Evolutionary conservation across 1,139 yeast species (phyloP).

Genomic region (Saccharomyces uvarum): DNA sequence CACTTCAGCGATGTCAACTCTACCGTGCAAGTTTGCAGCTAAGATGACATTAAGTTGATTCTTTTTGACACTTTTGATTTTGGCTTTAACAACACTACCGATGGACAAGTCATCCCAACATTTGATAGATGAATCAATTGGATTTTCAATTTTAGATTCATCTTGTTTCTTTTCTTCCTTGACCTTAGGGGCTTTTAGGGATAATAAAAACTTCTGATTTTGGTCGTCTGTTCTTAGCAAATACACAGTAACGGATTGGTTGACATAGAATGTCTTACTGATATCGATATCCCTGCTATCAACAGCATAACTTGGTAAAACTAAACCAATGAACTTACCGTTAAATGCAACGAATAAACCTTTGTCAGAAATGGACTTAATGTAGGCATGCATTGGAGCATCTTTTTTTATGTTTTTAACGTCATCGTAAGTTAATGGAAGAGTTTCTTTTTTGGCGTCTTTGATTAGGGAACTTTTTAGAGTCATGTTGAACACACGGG

Average conservation of each 20-base stretch:
- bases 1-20: slow-evolving; percentile 69
- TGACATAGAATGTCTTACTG: slow-evolving; percentile 44
- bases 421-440: slow-evolving; percentile 61
- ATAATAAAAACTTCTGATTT: slow-evolving; percentile 61
- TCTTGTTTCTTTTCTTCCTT: slow-evolving; percentile 8
- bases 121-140: slow-evolving; percentile 50
- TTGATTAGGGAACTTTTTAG: slow-evolving; percentile 60
- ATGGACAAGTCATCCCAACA: slow-evolving; percentile 45
- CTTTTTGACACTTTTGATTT: slow-evolving; percentile 55
- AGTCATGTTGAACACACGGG: slow-evolving; percentile 54
- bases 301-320: slow-evolving; percentile 67
- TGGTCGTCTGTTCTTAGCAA: slow-evolving; percentile 59
- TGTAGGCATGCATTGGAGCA: slow-evolving; percentile 53
- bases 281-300: slow-evolving; percentile 51
- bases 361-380: slow-evolving; percentile 64
- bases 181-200: slow-evolving; percentile 39
- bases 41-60: slow-evolving; percentile 70
- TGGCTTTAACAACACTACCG: slow-evolving; percentile 57
- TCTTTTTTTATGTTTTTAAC: slow-evolving; percentile 43
- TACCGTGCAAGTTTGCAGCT: slow-evolving; percentile 74
- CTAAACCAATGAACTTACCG: slow-evolving; percentile 73
- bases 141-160: slow-evolving; percentile 36
- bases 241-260: slow-evolving; percentile 63
- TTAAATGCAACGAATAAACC: slow-evolving; percentile 85
- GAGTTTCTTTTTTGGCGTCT: slow-evolving; percentile 46